These are phyloP conservation scores for Boletus rufocinnamomeus DNA, from an alignment of 768 basidiomycete species.

Conservation along the genomic window DNA sequence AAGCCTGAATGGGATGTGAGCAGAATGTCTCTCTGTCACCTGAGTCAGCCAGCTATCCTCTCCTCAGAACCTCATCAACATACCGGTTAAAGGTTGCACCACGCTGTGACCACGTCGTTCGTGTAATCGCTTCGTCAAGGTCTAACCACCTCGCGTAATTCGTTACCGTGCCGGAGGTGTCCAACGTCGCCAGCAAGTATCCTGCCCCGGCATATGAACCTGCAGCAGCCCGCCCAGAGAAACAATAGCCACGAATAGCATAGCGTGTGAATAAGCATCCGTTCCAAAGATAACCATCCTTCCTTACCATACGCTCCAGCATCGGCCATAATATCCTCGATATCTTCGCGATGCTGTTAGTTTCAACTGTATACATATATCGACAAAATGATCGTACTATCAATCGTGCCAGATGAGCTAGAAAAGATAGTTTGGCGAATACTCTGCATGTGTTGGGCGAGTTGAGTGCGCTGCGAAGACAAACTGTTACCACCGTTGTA, in stretches of 20 bases:
- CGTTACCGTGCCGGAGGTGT: slow-evolving; percentile 35
- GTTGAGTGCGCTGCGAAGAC: slow-evolving; percentile 43
- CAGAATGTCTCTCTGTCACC: slow-evolving; percentile 57
- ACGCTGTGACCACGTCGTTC: slow-evolving; percentile 61
- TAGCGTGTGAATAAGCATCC: not conserved
- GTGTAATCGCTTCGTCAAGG: slow-evolving; percentile 59
- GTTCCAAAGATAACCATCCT: not conserved
- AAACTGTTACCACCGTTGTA: slow-evolving; percentile 75
- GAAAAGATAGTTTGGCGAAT: slow-evolving; percentile 60
- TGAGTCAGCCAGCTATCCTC: not conserved
- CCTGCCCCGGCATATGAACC: slow-evolving; percentile 73
- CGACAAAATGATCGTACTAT: slow-evolving; percentile 38
- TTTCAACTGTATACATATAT: not conserved
- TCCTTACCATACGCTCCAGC: slow-evolving; percentile 62
- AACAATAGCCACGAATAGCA: not conserved
- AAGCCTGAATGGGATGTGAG: slow-evolving; percentile 63
- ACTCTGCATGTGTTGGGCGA: slow-evolving; percentile 50
- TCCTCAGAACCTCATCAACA: not conserved
- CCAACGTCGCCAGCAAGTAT: slow-evolving; percentile 53
- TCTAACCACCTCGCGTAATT: slow-evolving; percentile 70
- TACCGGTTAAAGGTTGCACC: slow-evolving; percentile 52
- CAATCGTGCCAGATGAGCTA: slow-evolving; percentile 58
- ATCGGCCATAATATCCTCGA: slow-evolving; percentile 52
- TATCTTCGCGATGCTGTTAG: slow-evolving; percentile 40
- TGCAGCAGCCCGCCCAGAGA: slow-evolving; percentile 28